Conservation (phyloP, 371 early-diverging fungal genomes). For the Entomophthora muscae region DNA sequence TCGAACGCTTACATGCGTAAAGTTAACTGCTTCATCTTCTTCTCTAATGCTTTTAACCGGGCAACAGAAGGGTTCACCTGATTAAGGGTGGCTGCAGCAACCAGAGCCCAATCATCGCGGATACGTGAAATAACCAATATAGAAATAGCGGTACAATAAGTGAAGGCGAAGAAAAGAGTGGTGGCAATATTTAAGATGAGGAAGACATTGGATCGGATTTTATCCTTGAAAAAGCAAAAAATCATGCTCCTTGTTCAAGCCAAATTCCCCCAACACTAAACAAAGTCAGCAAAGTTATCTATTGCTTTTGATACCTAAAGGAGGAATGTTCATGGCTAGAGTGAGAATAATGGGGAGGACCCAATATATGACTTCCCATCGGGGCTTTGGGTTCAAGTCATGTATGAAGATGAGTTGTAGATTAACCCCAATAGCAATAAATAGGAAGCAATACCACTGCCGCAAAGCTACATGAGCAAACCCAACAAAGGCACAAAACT, state of each 20-base stretch:
- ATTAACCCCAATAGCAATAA: neutral
- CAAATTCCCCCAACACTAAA: neutral
- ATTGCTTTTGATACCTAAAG: neutral
- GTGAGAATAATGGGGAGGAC: neutral
- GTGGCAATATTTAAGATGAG: neutral
- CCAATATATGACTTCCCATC: constrained; percentile 2
- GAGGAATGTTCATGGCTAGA: neutral
- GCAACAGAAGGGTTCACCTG: neutral
- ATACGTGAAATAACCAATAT: neutral
- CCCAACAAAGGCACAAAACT: neutral
- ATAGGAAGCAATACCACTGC: constrained; percentile 1
- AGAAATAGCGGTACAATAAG: neutral
- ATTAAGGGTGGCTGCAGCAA: neutral
- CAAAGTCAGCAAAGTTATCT: neutral
- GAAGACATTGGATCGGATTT: neutral
- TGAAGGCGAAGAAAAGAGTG: neutral
- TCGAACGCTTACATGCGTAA: neutral
- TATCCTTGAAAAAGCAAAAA: neutral
- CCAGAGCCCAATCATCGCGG: neutral
- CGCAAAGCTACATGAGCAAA: neutral
- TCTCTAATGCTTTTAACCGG: neutral
- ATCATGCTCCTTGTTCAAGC: neutral
- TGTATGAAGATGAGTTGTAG: constrained; percentile 4
- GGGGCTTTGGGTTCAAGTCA: neutral
- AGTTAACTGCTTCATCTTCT: neutral